Base-by-base conservation (phyloP, 2,329 filamentous ascomycete genomes). In the Colletotrichum orchidophilum region DNA sequence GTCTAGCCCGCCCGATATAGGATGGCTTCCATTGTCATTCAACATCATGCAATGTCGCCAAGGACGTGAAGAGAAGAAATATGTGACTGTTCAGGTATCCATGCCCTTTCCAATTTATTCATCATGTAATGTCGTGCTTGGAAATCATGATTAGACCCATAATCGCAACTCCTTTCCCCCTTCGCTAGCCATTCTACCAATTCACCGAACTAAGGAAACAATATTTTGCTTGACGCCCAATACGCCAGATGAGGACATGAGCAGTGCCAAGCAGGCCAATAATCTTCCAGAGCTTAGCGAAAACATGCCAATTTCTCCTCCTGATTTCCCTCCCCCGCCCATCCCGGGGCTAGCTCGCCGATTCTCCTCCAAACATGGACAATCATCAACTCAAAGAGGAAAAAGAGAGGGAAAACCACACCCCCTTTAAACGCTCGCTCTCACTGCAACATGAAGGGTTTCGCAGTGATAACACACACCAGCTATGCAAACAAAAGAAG, bases 401-500 rank as follows among this genome's bases (percentile, higher is more conserved):
- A 58, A 46, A 26, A 9, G 42, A 46, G 42, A 5, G 24, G 13
- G 42, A 3, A 26, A 33, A 33, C 63, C 29, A 58, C 50, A 55
- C 50, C 9, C 52, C 18, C 58, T 61, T 26, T 26, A 63, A 35
- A 63, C 66, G 61, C 63, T 53, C 61, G 53, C 66, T 69, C 35
- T 33, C 66, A 62, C 33, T 66, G 63, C 62, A 66, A 59, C 52
- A 35, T 24, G 52, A 63, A 59, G 58, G 52, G 46, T 63, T 46
- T 27, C 54, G 58, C 63, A 70, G 67, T 54, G 12, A 58, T 21
- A 46, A 26, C n/a, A 71, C n/a, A n/a, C n/a, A 57, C 15, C 61
- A 33, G 52, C 39, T 66, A 71, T 46, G 46, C 31, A 50, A 42
- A 54, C 13, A n/a, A 15, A 52, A 62, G 46, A 62, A 46, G 27